Evolutionary conservation across 345 rosid genomes (phyloP).

Genomic region (thale cress (Arabidopsis thaliana)): TAIR10.1 NC_003075.7:6457501-6458000

Average conservation of each 20-base stretch:
- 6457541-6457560: slow-evolving; percentile 78
- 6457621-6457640: slow-evolving; percentile 22
- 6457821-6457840: slow-evolving; percentile 50
- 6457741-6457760: not conserved
- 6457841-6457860: slow-evolving; percentile 67
- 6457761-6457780: not conserved
- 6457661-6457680: slow-evolving; percentile 88
- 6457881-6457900: slow-evolving; percentile 74
- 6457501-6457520: slow-evolving; percentile 76
- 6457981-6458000: slow-evolving; percentile 60
- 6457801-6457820: slow-evolving; percentile 63
- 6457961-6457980: slow-evolving; percentile 67
- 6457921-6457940: slow-evolving; percentile 60
- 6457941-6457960: slow-evolving; percentile 85
- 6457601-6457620: not conserved
- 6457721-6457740: slow-evolving; percentile 36
- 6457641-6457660: slow-evolving; percentile 82
- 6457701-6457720: slow-evolving; percentile 85
- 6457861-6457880: slow-evolving; percentile 65
- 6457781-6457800: slow-evolving; percentile 48
- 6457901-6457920: slow-evolving; percentile 65
- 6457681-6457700: slow-evolving; percentile 70
- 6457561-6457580: slow-evolving; percentile 47
- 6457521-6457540: slow-evolving; percentile 98
- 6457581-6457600: not conserved